phyloP scores from a whole-genome alignment of 352 stramenopile species.

The Phytophthora nicotianae region DNA sequence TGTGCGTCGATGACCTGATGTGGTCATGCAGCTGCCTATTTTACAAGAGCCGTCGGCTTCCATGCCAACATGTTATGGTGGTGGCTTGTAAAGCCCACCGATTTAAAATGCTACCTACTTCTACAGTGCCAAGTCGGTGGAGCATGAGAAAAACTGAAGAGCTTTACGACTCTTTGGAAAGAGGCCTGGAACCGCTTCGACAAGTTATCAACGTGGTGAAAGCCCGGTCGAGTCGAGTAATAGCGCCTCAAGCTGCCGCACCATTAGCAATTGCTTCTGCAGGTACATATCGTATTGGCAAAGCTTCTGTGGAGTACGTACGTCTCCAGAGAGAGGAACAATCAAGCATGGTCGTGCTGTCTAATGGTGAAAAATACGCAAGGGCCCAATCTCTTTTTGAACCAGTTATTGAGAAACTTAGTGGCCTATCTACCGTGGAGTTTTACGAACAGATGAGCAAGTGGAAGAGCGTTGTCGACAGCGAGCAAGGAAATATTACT shows the following conservation, averaged over 20 bases:
- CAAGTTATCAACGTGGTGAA: not conserved
- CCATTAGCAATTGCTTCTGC: not conserved
- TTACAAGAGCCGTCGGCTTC: not conserved
- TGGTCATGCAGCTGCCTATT: not conserved
- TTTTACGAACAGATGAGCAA: not conserved
- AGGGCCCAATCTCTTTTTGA: not conserved
- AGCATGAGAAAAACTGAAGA: not conserved
- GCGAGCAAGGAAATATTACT: not conserved
- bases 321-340: not conserved
- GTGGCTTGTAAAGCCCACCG: not conserved
- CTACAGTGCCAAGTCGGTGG: not conserved
- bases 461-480: not conserved
- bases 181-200: not conserved
- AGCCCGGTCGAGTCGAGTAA: not conserved
- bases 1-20: not conserved
- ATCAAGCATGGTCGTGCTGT: not conserved
- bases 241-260: not conserved
- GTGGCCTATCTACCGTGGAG: not conserved
- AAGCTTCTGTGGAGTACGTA: not conserved
- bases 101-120: not conserved
- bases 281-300: not conserved
- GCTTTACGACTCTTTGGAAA: not conserved
- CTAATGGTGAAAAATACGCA: not conserved
- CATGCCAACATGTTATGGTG: slow-evolving; percentile 1
- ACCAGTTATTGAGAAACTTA: not conserved